Conservation (phyloP, 2,329 filamentous ascomycete species). For the Pseudocercospora eumusae region DNA sequence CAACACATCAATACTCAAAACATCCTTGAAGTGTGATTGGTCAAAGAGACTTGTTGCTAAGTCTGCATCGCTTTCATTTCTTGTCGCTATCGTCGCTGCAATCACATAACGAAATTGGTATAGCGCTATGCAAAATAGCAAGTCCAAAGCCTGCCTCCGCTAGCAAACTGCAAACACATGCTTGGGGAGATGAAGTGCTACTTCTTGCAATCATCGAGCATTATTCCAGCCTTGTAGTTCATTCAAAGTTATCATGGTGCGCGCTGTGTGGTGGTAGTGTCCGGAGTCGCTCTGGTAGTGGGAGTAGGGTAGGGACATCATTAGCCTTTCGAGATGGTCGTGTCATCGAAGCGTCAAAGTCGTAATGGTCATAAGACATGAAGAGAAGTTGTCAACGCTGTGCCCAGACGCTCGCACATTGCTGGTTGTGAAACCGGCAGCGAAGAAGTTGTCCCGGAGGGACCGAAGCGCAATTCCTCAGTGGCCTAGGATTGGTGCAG, state of each 20-base stretch:
- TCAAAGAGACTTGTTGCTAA: conserved; percentile 10
- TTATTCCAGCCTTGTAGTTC: conserved; percentile 17
- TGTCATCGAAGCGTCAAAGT: conserved; percentile 34
- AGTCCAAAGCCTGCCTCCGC: conserved; percentile 22
- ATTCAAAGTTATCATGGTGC: conserved; percentile 16
- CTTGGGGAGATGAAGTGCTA: conserved; percentile 14
- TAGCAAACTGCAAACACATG: conserved; percentile 21
- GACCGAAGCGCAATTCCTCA: not conserved
- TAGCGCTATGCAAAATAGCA: conserved; percentile 33
- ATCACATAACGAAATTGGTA: conserved; percentile 32
- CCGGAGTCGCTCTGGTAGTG: conserved; percentile 13
- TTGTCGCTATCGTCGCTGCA: conserved; percentile 19
- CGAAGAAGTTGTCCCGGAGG: conserved; percentile 9
- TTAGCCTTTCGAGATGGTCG: conserved; percentile 29
- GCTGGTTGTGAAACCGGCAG: conserved; percentile 19
- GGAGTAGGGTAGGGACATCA: conserved; percentile 21
- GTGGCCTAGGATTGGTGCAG: conserved; percentile 19
- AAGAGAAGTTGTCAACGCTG: conserved; percentile 26
- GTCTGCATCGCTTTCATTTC: conserved; percentile 18
- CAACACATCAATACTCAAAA: not conserved
- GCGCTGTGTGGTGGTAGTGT: conserved; percentile 17
- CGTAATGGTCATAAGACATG: conserved; percentile 35
- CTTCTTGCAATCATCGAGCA: conserved; percentile 19
- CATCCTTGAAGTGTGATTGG: not conserved
- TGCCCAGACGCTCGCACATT: conserved; percentile 21